Evolutionary conservation across 805 yeast genomes (phyloP).

Genomic region (Lachancea nothofagi): DNA sequence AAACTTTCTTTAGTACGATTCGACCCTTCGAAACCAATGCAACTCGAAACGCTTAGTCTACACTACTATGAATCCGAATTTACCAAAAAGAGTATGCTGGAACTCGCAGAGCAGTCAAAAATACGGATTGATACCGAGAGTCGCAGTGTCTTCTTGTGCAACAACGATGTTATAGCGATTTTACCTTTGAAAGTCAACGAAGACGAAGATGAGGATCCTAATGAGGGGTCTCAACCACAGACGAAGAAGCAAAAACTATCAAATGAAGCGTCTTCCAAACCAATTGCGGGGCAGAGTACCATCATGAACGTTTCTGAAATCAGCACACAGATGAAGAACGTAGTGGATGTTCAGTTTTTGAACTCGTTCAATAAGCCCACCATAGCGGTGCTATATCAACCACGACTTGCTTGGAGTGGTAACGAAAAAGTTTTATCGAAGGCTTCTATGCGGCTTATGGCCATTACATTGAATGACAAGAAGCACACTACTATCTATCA

Average conservation of each 20-base stretch:
- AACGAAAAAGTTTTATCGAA: conserved; percentile 18
- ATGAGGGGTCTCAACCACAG: conserved; percentile 14
- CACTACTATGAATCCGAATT: conserved; percentile 81
- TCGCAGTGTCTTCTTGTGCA: conserved; percentile 51
- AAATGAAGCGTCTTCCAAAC: neutral
- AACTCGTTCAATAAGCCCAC: conserved; percentile 80
- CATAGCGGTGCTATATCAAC: conserved; percentile 56
- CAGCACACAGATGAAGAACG: conserved; percentile 50
- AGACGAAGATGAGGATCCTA: conserved; percentile 32
- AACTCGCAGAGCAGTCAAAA: conserved; percentile 34
- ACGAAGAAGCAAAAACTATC: conserved; percentile 6
- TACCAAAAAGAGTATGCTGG: conserved; percentile 39
- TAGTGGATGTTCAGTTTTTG: conserved; percentile 68
- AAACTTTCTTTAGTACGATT: conserved; percentile 73
- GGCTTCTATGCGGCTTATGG: conserved; percentile 22
- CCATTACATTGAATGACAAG: conserved; percentile 50
- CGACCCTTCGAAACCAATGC: conserved; percentile 45
- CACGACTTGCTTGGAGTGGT: conserved; percentile 74
- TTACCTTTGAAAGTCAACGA: conserved; percentile 53
- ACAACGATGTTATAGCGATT: conserved; percentile 64
- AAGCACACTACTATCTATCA: conserved; percentile 60
- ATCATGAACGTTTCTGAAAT: conserved; percentile 53
- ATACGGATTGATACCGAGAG: conserved; percentile 59
- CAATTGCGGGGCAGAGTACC: conserved; percentile 39
- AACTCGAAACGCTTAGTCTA: conserved; percentile 67